Base-by-base conservation (phyloP, 1,284 basidiomycete genomes). In the Sanguinoderma infundibulare region DNA sequence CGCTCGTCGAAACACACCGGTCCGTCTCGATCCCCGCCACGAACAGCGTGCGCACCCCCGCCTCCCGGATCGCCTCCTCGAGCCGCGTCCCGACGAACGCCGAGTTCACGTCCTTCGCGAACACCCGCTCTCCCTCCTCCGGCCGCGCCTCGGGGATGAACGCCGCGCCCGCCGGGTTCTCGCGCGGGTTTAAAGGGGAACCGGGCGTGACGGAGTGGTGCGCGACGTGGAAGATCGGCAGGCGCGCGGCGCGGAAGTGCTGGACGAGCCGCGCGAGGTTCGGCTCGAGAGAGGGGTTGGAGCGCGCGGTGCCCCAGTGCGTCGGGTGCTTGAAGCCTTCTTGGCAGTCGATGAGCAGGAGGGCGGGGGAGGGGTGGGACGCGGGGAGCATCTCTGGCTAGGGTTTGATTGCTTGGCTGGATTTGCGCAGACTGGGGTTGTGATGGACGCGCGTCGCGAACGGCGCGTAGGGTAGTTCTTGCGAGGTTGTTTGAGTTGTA, bases 1-100 rank as follows among this genome's bases (percentile, higher is more conserved):
- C 65, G 1, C 70, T 70, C 14, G 72, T 71, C 59, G 67, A 70
- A 24, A 73, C 67, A 46, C 72, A 73, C 36, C 69, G 69, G 36
- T 68, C 62, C n/a, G 71, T 70, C 15, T 68, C 66, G 17, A 72
- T 40, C n/a, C 72, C 72, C 2, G 66, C 55, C 15, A 71, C 62
- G 30, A 71, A 63, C 28, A 73, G 61, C 24, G 57, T 65, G 12
- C 63, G 60, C 22, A 73, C 67, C 7, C 61, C 55, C 3, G 30
- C 40, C 5, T 55, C 62, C 1, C 65, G 65, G 9, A 73, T 64
- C 20, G 62, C 61, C 44, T 60, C 59, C 50, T 71, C 69, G 9
- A 73, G 63, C 1, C 58, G 56, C 20, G 70, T 66, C 24, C 64
- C 64, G 30, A 65, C 57, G 61, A 65, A 65, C 12, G 53, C 35